phyloP scores from a whole-genome alignment of 2,329 filamentous ascomycete genomes.

The Orbilia javanica region DNA sequence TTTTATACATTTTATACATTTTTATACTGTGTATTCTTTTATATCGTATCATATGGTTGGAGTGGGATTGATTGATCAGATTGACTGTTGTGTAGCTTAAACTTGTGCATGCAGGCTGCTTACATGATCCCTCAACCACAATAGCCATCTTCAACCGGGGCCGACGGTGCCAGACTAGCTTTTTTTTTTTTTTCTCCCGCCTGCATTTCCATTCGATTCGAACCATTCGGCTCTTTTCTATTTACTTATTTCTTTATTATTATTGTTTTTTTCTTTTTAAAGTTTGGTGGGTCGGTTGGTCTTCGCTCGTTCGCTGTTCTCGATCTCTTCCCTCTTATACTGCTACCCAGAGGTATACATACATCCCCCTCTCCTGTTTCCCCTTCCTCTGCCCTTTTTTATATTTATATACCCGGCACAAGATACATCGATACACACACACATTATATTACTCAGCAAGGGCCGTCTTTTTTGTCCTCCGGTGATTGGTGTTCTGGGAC shows the following conservation, averaged over 20 bases:
- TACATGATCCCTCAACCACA: constrained; percentile 1
- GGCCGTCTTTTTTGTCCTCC: background rate
- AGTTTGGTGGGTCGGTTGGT: no score
- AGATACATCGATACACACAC: no score
- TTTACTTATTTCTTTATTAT: background rate
- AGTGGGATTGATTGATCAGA: background rate
- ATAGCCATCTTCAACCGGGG: background rate
- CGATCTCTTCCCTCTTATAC: no score
- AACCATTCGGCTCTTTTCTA: background rate
- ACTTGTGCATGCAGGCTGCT: constrained; percentile 24
- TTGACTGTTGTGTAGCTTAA: no score
- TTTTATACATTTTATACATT: no score
- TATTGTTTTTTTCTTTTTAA: background rate
- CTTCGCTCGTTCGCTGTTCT: background rate
- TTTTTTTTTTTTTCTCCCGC: background rate
- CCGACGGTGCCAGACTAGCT: background rate
- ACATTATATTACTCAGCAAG: background rate
- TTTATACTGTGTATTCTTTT: no score
- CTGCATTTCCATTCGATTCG: background rate
- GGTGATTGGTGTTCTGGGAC: background rate
- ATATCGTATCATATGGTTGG: no score
- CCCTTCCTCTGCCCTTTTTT: no score
- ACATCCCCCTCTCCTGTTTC: background rate
- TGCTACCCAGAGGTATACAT: background rate
- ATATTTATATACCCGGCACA: no score